Evolutionary conservation across 805 yeast species (phyloP), one percentile per base, ranked within the genome.

Genomic region (Ogataea allantospora): DNA sequence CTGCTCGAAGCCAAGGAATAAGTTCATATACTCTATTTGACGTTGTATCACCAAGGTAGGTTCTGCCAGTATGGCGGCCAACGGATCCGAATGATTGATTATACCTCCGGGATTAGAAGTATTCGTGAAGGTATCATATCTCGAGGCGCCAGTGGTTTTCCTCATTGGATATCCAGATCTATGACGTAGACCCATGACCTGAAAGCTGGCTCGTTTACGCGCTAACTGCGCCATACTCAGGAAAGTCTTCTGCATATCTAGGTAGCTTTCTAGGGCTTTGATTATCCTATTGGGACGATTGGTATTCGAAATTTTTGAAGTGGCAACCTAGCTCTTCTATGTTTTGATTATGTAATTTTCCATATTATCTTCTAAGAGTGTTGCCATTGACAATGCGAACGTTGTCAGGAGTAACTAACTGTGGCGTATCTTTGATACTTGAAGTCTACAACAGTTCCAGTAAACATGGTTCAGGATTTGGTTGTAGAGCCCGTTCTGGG

Each of bases 31-130:
- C 64, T 93, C 98, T 16, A 93, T 68, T 55, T 86, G 84, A 40
- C 99, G 72, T 55, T 91, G 96, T 30, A 93, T 77, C 1, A 91
- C 88, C 14, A 91, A 60, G 4, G 91, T 83, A 1, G 97, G 97
- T 51, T 87, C 87, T 27, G 73, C 72, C 27, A 91, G 63, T 5
- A 89, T 65, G 28, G 70, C 67, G 19, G 77, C 73, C 15, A 83
- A 70, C 0, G 83, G 80, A 54, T 83, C 88, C 8, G 70, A 59
- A 5, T 66, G 66, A 3, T 75, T 71, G 16, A 82, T 71, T 14
- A 78, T 53, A 1, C 81, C 83, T 25, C 68, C 67, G 7, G 68
- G 37, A 22, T 32, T 42, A 14, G 40, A 26, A 11, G 42, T 43
- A 28, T 33, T 70, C 70, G 32, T 14, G 9, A 8, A 17, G 23